Evolutionary conservation across 2,329 filamentous ascomycete genomes (phyloP), one percentile per base, ranked within the genome.

Genomic region (Ascocoryne sarcoides): DNA sequence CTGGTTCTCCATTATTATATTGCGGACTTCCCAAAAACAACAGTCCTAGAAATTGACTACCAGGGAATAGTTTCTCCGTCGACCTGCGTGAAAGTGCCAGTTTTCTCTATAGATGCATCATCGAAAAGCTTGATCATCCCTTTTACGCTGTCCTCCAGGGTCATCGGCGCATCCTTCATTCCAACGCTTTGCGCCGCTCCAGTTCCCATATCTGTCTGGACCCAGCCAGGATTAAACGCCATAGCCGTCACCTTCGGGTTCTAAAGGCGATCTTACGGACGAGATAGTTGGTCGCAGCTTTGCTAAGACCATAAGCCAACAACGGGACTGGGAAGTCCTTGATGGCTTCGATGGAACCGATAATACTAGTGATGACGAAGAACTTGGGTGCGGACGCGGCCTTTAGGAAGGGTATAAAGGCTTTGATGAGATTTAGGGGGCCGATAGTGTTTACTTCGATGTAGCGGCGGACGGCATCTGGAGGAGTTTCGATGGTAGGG

Each of bases 401-500:
- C 18, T 57, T 46, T 29, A 73, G 52, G 9, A 73, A 51, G 1
- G 60, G 58, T 9, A 57, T 52, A 16, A 62, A 62, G 0, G 68
- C 68, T 47, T 70, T 66, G 53, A 67, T 67, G 1, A 72, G 55
- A 9, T 50, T 39, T 0, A 71, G 43, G 2, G 64, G 54, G 2
- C 64, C 67, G 29, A 63, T 51, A 2, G 67, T 53, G 46, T 75
- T 74, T 34, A 66, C 49, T 2, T 63, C 51, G 32, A 71, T 47
- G 46, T 66, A 61, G 1, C 54, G 50, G 3, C 51, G 34, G 23
- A 72, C 39, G 10, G 64, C 61, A 7, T 59, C 57, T 10, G 62
- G 52, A 17, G 57, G 53, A 9, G 62, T 58, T 3, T 53, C 46
- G 1, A 65, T 56, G 0, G 53, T 51, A 5, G 45, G 36, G 23